Evolutionary conservation across 331 rosid genomes (phyloP).

Genomic region (Acacia pycnantha): DNA sequence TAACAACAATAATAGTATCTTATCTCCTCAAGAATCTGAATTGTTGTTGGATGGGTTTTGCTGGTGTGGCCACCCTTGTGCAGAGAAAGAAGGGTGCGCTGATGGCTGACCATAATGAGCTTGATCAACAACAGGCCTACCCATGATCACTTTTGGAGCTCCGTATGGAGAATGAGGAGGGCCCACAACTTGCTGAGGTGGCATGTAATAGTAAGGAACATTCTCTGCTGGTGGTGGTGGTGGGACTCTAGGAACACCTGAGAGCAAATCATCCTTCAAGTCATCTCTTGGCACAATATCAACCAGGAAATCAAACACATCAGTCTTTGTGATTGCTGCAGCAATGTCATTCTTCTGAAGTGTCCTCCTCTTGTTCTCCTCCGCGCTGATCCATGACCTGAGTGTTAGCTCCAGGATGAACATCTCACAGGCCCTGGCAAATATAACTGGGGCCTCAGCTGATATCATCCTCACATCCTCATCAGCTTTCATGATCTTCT

Average conservation of each 20-base stretch:
- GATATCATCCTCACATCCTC: slow-evolving; percentile 66
- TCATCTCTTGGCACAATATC: slow-evolving; percentile 60
- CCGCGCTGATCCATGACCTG: slow-evolving; percentile 56
- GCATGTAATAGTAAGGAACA: slow-evolving; percentile 55
- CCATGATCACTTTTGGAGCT: slow-evolving; percentile 47
- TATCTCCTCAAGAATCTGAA: slow-evolving; percentile 43
- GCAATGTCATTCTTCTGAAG: slow-evolving; percentile 66
- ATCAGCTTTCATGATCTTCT: slow-evolving; percentile 69
- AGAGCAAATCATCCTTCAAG: slow-evolving; percentile 44
- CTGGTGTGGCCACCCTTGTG: slow-evolving; percentile 40
- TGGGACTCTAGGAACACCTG: slow-evolving; percentile 38
- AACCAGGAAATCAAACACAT: slow-evolving; percentile 63
- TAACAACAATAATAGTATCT: not conserved
- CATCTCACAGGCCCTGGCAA: slow-evolving; percentile 78
- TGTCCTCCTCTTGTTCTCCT: slow-evolving; percentile 57
- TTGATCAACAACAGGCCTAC: slow-evolving; percentile 47
- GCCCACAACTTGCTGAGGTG: slow-evolving; percentile 38
- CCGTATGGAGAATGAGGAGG: slow-evolving; percentile 32
- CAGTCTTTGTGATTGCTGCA: slow-evolving; percentile 58
- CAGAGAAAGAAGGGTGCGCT: slow-evolving; percentile 25
- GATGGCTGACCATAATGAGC: slow-evolving; percentile 36
- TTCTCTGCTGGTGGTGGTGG: slow-evolving; percentile 29
- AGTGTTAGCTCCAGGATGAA: slow-evolving; percentile 67
- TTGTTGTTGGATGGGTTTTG: slow-evolving; percentile 17
- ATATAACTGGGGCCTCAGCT: slow-evolving; percentile 63